Evolutionary conservation across 345 rosid species (phyloP).

Genomic region (Firmiana major): DNA sequence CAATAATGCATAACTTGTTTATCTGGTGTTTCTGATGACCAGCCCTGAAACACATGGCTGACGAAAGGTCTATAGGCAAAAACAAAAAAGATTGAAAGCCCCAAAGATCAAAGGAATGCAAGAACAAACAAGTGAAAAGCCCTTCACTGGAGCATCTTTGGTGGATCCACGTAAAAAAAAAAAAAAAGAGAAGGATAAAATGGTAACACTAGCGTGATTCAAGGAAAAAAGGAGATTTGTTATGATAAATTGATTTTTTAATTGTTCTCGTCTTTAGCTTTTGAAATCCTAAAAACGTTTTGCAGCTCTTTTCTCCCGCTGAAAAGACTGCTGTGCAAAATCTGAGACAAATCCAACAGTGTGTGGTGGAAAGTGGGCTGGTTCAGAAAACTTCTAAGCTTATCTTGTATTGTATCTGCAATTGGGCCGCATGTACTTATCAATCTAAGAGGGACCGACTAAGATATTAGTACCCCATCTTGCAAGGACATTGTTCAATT

Average conservation of each 20-base stretch:
- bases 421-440: not conserved
- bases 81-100: not conserved
- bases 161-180: constrained; percentile 14
- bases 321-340: not conserved
- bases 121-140: not conserved
- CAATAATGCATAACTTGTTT: constrained; percentile 9
- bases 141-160: constrained; percentile 17
- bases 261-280: not conserved
- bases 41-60: constrained; percentile 11
- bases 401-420: not conserved
- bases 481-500: constrained; percentile 7
- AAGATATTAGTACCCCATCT: constrained; percentile 13
- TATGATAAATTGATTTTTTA: too few relatives aligned
- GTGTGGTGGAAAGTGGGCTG: constrained; percentile 22
- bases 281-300: not conserved
- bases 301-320: not conserved
- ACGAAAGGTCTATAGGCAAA: not conserved
- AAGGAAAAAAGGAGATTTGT: not conserved
- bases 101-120: not conserved
- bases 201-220: not conserved
- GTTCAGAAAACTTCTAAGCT: not conserved
- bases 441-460: constrained; percentile 17
- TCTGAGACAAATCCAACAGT: constrained; percentile 12
- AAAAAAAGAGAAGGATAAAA: constrained; percentile 13
- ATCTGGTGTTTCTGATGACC: not conserved